Conservation (phyloP, 1,139 yeast species). For the Suzukiozyma palmioleophila region DNA sequence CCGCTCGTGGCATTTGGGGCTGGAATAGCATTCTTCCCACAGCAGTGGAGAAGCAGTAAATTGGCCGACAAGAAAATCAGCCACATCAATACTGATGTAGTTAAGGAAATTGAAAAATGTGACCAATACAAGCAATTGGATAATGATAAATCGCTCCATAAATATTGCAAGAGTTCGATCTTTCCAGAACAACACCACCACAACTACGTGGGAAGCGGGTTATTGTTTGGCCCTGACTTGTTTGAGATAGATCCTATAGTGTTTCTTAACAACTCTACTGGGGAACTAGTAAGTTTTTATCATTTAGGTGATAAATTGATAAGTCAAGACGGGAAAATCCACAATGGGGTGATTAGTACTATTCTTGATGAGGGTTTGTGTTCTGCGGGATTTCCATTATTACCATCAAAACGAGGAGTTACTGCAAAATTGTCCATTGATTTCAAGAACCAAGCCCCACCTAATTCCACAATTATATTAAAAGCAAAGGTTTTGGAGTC, state of each 20-base stretch:
- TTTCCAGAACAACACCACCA: slow-evolving; percentile 59
- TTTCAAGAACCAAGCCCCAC: slow-evolving; percentile 62
- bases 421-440: slow-evolving; percentile 74
- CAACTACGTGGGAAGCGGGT: slow-evolving; percentile 64
- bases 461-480: slow-evolving; percentile 62
- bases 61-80: slow-evolving; percentile 14
- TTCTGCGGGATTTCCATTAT: slow-evolving; percentile 74
- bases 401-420: slow-evolving; percentile 89
- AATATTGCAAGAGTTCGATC: slow-evolving; percentile 32
- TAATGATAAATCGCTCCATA: slow-evolving; percentile 20
- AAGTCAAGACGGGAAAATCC: slow-evolving; percentile 71
- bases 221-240: slow-evolving; percentile 57
- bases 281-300: slow-evolving; percentile 55
- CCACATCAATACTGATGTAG: slow-evolving; percentile 28
- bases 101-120: slow-evolving; percentile 27
- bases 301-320: slow-evolving; percentile 66
- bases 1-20: slow-evolving; percentile 43
- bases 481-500: slow-evolving; percentile 61
- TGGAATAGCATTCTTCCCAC: slow-evolving; percentile 45
- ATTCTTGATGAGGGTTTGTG: slow-evolving; percentile 84
- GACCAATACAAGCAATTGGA: slow-evolving; percentile 27
- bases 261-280: slow-evolving; percentile 41
- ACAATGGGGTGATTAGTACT: slow-evolving; percentile 83
- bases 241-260: slow-evolving; percentile 67
- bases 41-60: slow-evolving; percentile 31